Evolutionary conservation across 768 basidiomycete species (phyloP), one percentile per base, ranked within the genome.

Genomic region (Lactarius pseudohatsudake): DNA sequence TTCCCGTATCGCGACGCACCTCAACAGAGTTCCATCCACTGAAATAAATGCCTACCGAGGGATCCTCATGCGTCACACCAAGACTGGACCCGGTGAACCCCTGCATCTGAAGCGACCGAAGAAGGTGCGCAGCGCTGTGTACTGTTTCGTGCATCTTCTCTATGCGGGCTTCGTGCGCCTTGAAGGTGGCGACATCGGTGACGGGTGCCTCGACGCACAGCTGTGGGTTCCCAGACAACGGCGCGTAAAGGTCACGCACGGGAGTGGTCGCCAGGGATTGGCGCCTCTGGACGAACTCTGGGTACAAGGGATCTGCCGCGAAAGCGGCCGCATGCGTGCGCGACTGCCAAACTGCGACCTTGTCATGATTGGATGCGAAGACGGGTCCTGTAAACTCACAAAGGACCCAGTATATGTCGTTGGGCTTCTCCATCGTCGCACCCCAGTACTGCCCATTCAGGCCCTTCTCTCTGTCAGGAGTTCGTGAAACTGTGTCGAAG

Each of bases 401-500:
- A 18, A 66, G 57, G 22, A 63, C n/a, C 65, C 61, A 66, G 20
- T 43, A 66, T 16, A 59, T n/a, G 43, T 54, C 26, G 13, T 34
- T 63, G 11, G 38, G 22, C 13, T 16, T 28, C 38, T n/a, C 9
- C 11, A 28, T 9, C 1, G 61, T 40, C 11, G 50, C 3, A 32
- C 65, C 65, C 65, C 65, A 66, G 41, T 63, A 55, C 50, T 67
- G 66, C 13, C 50, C 50, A 9, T 54, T 59, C 15, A 67, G 8
- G 0, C 66, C 66, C 20, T 36, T 62, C 36, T 55, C 62, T 30
- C 66, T 67, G 41, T 3, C 54, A 5, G n/a, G 7, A 16, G 13
- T 28, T 26, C 15, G 50, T 53, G 22, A 53, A 53, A 26, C 11
- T 28, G 26, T 22, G 26, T 53, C 50, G 26, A 7, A 15, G 36